Evolutionary conservation across 352 stramenopile genomes (phyloP).

Genomic region (Phytophthora agathidicida): DNA sequence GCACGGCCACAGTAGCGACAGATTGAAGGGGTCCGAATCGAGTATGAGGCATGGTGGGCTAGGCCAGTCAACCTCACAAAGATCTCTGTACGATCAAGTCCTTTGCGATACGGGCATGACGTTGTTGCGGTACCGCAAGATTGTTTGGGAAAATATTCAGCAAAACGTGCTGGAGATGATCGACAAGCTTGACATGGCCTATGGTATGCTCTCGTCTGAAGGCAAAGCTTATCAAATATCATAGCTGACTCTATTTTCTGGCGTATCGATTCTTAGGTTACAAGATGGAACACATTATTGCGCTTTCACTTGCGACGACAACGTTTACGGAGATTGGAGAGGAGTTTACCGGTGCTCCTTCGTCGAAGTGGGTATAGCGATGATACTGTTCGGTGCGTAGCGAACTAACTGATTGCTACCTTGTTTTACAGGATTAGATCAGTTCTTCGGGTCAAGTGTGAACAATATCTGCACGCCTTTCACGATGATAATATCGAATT

Average conservation of each 20-base stretch:
- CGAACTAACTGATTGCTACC: neutral
- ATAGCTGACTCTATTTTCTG: conserved; percentile 13
- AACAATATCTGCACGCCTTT: conserved; percentile 80
- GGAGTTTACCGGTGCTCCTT: conserved; percentile 80
- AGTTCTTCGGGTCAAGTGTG: conserved; percentile 76
- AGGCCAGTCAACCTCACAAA: conserved; percentile 29
- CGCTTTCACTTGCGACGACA: conserved; percentile 73
- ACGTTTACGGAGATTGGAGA: conserved; percentile 85
- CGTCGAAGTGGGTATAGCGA: conserved; percentile 58
- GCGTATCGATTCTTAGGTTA: conserved; percentile 47
- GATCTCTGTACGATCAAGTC: conserved; percentile 65
- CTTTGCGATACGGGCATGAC: conserved; percentile 84
- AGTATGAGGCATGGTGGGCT: conserved; percentile 43
- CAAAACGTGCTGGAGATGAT: conserved; percentile 77
- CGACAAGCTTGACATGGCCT: conserved; percentile 72
- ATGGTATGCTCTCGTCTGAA: conserved; percentile 42
- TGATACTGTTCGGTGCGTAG: neutral
- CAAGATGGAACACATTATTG: conserved; percentile 90
- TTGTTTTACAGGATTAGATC: conserved; percentile 53
- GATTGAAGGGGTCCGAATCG: conserved; percentile 23
- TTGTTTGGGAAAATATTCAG: conserved; percentile 90
- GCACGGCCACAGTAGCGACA: conserved; percentile 5
- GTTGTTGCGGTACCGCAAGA: conserved; percentile 77
- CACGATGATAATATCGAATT: conserved; percentile 87
- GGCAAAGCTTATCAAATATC: neutral